Percentiles rank a stretch among this genome's conserved stretches.
Evolutionary conservation across 139 green algal genomes (phyloP).

Genomic region (Chlorella sp.): DNA sequence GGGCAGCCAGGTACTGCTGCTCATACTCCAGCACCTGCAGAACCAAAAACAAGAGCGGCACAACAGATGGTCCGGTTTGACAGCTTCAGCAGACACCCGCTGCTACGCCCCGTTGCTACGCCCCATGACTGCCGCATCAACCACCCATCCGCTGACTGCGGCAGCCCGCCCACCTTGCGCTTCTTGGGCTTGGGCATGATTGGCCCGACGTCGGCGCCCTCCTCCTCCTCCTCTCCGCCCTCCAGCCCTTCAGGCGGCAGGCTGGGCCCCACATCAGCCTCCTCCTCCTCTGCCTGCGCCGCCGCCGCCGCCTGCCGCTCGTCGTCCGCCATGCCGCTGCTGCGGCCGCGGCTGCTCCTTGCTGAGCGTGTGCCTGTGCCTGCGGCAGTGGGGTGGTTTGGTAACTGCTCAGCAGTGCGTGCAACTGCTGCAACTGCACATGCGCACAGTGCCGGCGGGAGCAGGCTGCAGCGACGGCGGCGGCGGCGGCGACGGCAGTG

Average conservation of each 20-base stretch:
- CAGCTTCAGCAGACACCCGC: too few relatives aligned
- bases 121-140: too few relatives aligned
- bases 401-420: too few relatives aligned
- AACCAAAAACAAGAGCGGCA: background rate
- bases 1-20: slow-evolving; percentile 74
- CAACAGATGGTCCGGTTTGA: too few relatives aligned
- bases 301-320: background rate
- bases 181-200: slow-evolving; percentile 65
- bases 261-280: slow-evolving; percentile 15
- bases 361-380: background rate
- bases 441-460: too few relatives aligned
- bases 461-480: too few relatives aligned
- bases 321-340: background rate
- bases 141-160: too few relatives aligned
- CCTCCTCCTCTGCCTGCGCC: background rate
- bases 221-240: slow-evolving; percentile 26
- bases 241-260: background rate
- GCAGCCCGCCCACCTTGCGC: slow-evolving; percentile 56
- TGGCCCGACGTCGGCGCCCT: slow-evolving; percentile 51
- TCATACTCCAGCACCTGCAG: slow-evolving; percentile 82
- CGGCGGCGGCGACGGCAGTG: background rate
- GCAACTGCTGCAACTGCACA: too few relatives aligned
- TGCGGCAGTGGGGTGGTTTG: background rate
- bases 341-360: background rate
- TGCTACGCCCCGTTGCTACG: too few relatives aligned